These are phyloP conservation scores for Camellia lanceoleosa DNA, from an alignment of 148 eudicot species.

Conservation along the genomic window DNA sequence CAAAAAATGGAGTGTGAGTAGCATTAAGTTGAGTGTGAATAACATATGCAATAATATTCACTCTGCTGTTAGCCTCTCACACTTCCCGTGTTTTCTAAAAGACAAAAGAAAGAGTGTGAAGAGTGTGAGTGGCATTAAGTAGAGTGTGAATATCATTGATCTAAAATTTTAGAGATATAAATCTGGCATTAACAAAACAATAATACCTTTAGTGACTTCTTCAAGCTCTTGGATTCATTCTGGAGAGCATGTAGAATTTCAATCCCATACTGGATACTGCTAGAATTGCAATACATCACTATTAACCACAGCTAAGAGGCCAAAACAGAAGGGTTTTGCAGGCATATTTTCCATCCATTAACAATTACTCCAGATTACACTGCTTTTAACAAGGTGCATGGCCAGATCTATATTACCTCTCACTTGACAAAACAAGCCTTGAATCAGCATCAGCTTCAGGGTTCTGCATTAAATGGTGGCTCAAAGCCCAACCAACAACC, in stretches of 20 bases:
- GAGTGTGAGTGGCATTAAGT: too few species aligned
- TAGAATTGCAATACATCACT: slow-evolving; percentile 17
- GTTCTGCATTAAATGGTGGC: slow-evolving; percentile 72
- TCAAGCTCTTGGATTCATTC: slow-evolving; percentile 79
- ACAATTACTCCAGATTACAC: background rate
- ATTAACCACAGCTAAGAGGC: background rate
- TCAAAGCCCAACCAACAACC: slow-evolving; percentile 87
- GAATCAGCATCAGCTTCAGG: slow-evolving; percentile 42
- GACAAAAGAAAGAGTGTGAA: too few species aligned
- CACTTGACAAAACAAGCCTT: slow-evolving; percentile 53
- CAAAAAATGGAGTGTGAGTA: too few species aligned
- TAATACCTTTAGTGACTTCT: slow-evolving; percentile 77
- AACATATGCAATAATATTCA: too few species aligned
- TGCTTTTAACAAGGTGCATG: background rate
- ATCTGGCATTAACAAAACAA: background rate
- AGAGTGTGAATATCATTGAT: too few species aligned
- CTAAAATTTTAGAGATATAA: background rate
- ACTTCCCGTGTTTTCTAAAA: too few species aligned
- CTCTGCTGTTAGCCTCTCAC: too few species aligned
- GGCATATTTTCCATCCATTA: slow-evolving; percentile 2
- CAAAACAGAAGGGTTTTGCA: too few species aligned
- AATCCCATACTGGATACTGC: slow-evolving; percentile 77
- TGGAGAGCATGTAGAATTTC: slow-evolving; percentile 63
- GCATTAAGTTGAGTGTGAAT: too few species aligned
- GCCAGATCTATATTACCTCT: slow-evolving; percentile 46